Percentiles rank a stretch among this genome's conserved stretches.
Conservation (phyloP, 1,139 yeast species). For the Magnusiomyces ingens region DNA sequence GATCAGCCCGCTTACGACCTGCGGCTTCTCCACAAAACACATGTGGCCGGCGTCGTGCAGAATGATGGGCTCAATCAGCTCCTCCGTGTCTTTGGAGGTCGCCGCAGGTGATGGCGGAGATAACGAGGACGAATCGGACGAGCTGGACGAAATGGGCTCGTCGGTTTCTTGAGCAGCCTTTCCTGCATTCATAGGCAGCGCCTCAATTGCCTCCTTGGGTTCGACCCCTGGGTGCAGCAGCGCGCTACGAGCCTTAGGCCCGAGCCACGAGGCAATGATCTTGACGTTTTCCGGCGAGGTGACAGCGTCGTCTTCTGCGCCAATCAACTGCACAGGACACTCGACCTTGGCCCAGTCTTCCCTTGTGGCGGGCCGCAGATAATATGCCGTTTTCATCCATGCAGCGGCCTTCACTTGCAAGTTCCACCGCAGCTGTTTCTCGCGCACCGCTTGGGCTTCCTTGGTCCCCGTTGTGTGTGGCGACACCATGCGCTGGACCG, state of each 20-base stretch:
- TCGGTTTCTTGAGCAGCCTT: too few relatives aligned
- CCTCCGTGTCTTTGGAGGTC: not conserved
- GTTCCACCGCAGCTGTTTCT: conserved; percentile 65
- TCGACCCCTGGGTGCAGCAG: too few relatives aligned
- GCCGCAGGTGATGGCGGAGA: not conserved
- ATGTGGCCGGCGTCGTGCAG: conserved; percentile 63
- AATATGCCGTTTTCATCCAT: conserved; percentile 48
- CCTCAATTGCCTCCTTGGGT: too few relatives aligned
- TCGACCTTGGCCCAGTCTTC: conserved; percentile 38
- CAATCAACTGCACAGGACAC: conserved; percentile 44
- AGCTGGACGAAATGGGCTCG: not conserved
- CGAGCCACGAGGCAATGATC: conserved; percentile 23
- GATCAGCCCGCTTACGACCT: conserved; percentile 55
- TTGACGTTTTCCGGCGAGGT: conserved; percentile 42
- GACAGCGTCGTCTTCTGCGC: conserved; percentile 53
- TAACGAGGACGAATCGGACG: not conserved
- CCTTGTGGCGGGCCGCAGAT: conserved; percentile 41
- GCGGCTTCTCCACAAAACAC: conserved; percentile 56
- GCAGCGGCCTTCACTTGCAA: conserved; percentile 52
- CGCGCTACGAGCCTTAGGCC: conserved; percentile 13
- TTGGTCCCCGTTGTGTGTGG: conserved; percentile 16
- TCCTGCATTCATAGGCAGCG: too few relatives aligned
- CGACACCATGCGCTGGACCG: conserved; percentile 50
- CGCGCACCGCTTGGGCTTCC: conserved; percentile 38
- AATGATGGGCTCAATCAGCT: conserved; percentile 26